Base-by-base conservation (phyloP, 257 asterid species). In the Gentiana macrophylla region DNA sequence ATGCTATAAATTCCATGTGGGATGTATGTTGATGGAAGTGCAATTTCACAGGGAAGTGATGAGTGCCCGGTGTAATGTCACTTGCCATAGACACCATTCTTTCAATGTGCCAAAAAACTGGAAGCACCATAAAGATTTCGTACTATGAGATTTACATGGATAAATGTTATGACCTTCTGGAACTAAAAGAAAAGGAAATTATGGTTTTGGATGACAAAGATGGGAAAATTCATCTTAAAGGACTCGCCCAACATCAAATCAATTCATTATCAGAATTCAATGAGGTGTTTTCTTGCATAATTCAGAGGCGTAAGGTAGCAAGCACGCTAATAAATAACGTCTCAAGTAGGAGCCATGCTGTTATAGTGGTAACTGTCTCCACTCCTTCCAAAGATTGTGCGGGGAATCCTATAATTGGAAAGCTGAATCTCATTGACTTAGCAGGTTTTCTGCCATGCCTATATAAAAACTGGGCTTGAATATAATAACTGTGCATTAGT, bases 291-390 rank as follows among this genome's bases (percentile, higher is more conserved):
- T 60, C 77, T 60, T 64, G 77, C 61, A 96, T 89, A 36, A 60
- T 75, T 56, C 86, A 62, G 74, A 84, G 86, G 66, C 79, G 98
- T 56, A 91, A 84, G 78, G 82, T 84, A 33, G 98, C 95, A 32
- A 73, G 60, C 52, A 84, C 98, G 12, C 72, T 77, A 44, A 74
- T 80, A 62, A 91, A 86, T 62, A 95, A 91, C 56, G 86, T 69
- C 10, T 91, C 98, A 9, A 91, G 98, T 70, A 76, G 98, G 66
- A 91, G 98, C 71, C 98, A 87, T n/a, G 92, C 80, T 0, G 84
- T 83, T 49, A 89, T 91, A 47, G 77, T 72, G 57, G 69, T 87
- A 56, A 64, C 68, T 24, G 65, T 87, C 61, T 74, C 71, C 32
- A 72, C 84, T 13, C 90, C 78, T 56, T 35, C 62, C 33, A 45